These are phyloP conservation scores for Nematocida homosporus DNA, from an alignment of 371 early-diverging fungal species.

Conservation along the genomic window DNA sequence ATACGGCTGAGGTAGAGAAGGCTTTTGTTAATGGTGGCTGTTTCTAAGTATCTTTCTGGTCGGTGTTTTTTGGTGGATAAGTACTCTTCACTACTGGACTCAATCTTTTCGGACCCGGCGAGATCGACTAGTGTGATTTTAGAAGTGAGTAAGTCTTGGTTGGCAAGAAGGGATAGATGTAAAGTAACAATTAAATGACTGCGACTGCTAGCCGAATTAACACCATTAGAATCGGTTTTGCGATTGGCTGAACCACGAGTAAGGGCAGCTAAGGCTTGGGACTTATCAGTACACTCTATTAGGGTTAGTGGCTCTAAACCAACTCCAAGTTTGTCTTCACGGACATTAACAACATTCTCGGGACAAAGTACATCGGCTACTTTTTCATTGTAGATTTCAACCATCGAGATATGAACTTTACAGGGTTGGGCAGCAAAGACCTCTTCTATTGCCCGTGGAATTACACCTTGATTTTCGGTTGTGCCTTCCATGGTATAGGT, in stretches of 20 bases:
- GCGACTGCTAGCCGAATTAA: slow-evolving; percentile 37
- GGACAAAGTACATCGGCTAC: slow-evolving; percentile 70
- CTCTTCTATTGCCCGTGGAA: slow-evolving; percentile 63
- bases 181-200: slow-evolving; percentile 70
- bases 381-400: slow-evolving; percentile 74
- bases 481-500: slow-evolving; percentile 84
- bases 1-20: slow-evolving; percentile 73
- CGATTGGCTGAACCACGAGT: neutral
- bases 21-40: slow-evolving; percentile 72
- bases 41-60: slow-evolving; percentile 68
- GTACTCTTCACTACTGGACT: slow-evolving; percentile 58
- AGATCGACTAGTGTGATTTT: slow-evolving; percentile 73
- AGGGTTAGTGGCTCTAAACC: slow-evolving; percentile 70
- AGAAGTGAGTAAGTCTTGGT: slow-evolving; percentile 67
- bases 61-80: slow-evolving; percentile 7
- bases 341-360: slow-evolving; percentile 67
- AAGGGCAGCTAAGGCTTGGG: slow-evolving; percentile 64
- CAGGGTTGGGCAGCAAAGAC: slow-evolving; percentile 1
- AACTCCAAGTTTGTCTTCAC: slow-evolving; percentile 69
- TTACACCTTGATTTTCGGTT: slow-evolving; percentile 67
- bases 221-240: slow-evolving; percentile 17
- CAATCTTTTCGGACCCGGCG: slow-evolving; percentile 73
- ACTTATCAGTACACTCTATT: slow-evolving; percentile 67
- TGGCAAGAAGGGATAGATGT: slow-evolving; percentile 69
- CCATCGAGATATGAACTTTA: slow-evolving; percentile 68